Conservation (phyloP, 345 rosid genomes). For the Microcos paniculata region DNA sequence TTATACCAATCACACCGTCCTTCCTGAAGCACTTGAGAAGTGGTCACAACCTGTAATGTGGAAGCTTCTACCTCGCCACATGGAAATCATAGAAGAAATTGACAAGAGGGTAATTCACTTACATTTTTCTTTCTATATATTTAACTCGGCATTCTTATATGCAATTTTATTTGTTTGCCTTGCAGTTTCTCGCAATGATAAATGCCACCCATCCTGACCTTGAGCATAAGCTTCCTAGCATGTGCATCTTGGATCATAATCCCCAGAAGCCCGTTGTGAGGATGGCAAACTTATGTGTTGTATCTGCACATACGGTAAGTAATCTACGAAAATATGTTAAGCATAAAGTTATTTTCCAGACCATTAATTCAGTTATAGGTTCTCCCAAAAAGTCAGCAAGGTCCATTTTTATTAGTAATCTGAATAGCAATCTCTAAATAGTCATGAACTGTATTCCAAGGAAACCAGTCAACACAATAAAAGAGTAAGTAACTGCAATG, state of each 20-base stretch:
- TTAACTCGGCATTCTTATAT: conserved; percentile 14
- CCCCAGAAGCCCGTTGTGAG: conserved; percentile 89
- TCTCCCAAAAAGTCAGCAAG: background rate
- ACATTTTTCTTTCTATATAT: conserved; percentile 8
- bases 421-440: background rate
- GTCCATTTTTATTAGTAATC: background rate
- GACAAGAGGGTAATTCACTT: conserved; percentile 69
- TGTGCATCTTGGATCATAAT: conserved; percentile 80
- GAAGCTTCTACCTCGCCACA: conserved; percentile 99
- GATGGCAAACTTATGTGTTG: conserved; percentile 97
- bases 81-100: conserved; percentile 95
- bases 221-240: conserved; percentile 72
- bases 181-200: conserved; percentile 74
- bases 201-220: conserved; percentile 56
- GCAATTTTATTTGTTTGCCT: conserved; percentile 25
- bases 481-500: background rate
- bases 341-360: background rate
- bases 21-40: conserved; percentile 97
- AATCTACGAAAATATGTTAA: background rate
- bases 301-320: conserved; percentile 82
- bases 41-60: conserved; percentile 93
- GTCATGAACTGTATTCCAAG: background rate
- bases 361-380: background rate
- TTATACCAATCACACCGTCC: conserved; percentile 97
- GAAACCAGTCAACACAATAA: background rate